A percentile compares a stretch with the other conserved stretches of the same genome.
These are phyloP conservation scores for Debaryomyces prosopidis DNA, from an alignment of 805 yeast genomes.

Conservation along the genomic window DNA sequence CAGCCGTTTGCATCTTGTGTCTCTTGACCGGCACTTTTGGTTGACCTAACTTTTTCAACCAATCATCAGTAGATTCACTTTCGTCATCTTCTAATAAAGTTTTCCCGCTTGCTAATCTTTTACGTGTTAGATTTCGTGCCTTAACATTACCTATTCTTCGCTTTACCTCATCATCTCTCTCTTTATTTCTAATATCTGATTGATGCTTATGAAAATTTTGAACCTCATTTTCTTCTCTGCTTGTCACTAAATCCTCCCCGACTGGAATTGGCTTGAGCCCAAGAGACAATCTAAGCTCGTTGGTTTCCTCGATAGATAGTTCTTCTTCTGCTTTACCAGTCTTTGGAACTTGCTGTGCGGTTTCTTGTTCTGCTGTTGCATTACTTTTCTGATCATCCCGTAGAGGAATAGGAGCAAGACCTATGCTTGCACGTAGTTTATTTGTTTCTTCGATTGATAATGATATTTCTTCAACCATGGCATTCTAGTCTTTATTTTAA, in stretches of 20 bases:
- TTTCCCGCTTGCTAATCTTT: conserved; percentile 20
- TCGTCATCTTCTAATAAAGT: conserved; percentile 21
- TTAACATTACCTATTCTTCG: conserved; percentile 18
- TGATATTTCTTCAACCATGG: conserved; percentile 22
- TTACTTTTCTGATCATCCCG: conserved; percentile 1
- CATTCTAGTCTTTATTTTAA: neutral
- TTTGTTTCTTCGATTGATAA: conserved; percentile 47
- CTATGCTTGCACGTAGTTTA: conserved; percentile 36
- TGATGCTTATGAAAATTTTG: conserved; percentile 16
- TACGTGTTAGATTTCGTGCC: conserved; percentile 19
- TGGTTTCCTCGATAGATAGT: conserved; percentile 55
- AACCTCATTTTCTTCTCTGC: conserved; percentile 12
- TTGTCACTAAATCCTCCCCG: neutral
- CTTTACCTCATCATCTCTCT: conserved; percentile 13
- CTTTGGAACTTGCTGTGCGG: neutral
- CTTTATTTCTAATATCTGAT: conserved; percentile 12
- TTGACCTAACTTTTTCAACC: conserved; percentile 37
- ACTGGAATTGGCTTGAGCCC: conserved; percentile 55
- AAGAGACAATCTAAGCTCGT: conserved; percentile 47
- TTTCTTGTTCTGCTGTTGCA: conserved; percentile 5
- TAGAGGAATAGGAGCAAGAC: conserved; percentile 38
- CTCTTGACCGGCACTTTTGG: conserved; percentile 1
- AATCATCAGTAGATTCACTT: conserved; percentile 37
- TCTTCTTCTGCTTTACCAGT: conserved; percentile 7
- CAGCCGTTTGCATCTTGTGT: conserved; percentile 1